Conservation (phyloP, 2,329 filamentous ascomycete species). For the Alternaria atra region DNA sequence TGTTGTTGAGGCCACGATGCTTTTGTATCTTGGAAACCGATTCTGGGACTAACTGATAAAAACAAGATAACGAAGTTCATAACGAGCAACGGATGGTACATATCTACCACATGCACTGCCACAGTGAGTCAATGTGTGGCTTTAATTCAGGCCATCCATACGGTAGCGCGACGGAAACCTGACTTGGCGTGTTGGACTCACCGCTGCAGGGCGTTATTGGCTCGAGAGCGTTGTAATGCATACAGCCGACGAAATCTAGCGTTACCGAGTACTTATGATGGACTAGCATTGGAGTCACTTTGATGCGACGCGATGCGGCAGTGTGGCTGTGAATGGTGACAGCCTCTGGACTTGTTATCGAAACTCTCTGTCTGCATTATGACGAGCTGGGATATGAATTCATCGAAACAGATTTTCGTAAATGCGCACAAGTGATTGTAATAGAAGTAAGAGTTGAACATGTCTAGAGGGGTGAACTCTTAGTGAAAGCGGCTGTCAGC, state of each 20-base stretch:
- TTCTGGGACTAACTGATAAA: too few species aligned
- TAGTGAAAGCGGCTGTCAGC: constrained; percentile 26
- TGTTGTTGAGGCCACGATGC: not conserved
- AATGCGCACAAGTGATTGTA: not conserved
- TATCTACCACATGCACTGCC: not conserved
- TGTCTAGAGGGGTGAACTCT: not conserved
- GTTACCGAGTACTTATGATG: not conserved
- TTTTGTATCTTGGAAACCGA: not conserved
- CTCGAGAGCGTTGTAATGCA: not conserved
- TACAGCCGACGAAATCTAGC: not conserved
- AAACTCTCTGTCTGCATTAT: not conserved
- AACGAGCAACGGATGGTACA: not conserved
- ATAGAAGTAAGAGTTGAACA: not conserved
- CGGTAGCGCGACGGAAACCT: not conserved
- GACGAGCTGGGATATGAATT: not conserved
- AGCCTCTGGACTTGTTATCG: too few species aligned
- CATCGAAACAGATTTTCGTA: not conserved
- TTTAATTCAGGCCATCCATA: not conserved
- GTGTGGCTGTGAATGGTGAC: not conserved
- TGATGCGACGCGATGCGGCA: not conserved
- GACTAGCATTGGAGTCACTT: not conserved
- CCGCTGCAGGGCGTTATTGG: constrained; percentile 1
- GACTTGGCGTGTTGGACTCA: constrained; percentile 11
- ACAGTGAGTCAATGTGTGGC: constrained; percentile 8
- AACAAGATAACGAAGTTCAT: not conserved